A percentile compares a stretch with the other conserved stretches of the same genome.
These are phyloP conservation scores for Petunia secreta DNA, from an alignment of 257 asterid genomes.

Conservation along the genomic window DNA sequence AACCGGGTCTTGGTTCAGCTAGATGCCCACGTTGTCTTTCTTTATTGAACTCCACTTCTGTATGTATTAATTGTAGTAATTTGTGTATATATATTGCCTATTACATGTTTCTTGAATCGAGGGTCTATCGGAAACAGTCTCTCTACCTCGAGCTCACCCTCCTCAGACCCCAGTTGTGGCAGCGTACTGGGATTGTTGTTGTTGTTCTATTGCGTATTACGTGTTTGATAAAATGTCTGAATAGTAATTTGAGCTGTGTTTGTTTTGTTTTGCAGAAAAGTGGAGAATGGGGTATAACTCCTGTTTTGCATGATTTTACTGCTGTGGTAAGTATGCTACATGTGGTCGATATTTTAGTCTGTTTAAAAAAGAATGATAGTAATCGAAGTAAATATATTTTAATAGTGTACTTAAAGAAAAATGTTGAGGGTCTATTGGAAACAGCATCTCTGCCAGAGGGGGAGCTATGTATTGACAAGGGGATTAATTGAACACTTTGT, in stretches of 20 bases:
- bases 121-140: too few species aligned
- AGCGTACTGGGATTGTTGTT: too few species aligned
- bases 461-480: too few species aligned
- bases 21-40: slow-evolving; percentile 89
- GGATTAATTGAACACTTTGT: too few species aligned
- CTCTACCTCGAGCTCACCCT: too few species aligned
- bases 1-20: slow-evolving; percentile 79
- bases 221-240: slow-evolving; percentile 36
- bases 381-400: too few species aligned
- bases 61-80: slow-evolving; percentile 21
- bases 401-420: too few species aligned
- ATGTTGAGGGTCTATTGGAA: too few species aligned
- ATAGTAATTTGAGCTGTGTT: slow-evolving; percentile 9
- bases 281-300: slow-evolving; percentile 64
- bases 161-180: too few species aligned
- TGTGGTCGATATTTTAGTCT: neutral
- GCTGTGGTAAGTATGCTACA: slow-evolving; percentile 59
- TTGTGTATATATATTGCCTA: neutral
- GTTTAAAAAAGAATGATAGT: too few species aligned
- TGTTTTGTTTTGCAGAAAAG: slow-evolving; percentile 41
- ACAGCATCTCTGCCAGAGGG: too few species aligned
- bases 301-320: slow-evolving; percentile 71
- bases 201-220: slow-evolving; percentile 14
- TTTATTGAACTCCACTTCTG: slow-evolving; percentile 51
- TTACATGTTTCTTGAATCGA: too few species aligned